These are phyloP conservation scores for Venturia effusa DNA, from an alignment of 2,329 filamentous ascomycete genomes.

Conservation along the genomic window DNA sequence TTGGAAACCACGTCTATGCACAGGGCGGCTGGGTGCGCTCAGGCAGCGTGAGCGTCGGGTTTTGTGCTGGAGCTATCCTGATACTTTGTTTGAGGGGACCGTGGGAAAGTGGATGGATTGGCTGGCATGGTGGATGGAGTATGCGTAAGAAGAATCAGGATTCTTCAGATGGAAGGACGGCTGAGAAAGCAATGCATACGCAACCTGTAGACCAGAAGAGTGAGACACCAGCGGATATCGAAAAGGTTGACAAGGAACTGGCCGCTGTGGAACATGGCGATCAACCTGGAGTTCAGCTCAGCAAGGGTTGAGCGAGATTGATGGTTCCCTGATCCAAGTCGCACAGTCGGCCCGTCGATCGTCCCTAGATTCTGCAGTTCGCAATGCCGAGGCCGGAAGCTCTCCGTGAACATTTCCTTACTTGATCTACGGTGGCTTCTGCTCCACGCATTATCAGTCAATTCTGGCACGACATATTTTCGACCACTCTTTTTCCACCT, in stretches of 20 bases:
- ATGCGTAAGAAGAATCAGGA: slow-evolving; percentile 32
- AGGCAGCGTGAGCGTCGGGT: slow-evolving; percentile 46
- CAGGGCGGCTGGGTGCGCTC: slow-evolving; percentile 45
- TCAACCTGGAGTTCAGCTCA: background rate
- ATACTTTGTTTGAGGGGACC: slow-evolving; percentile 41
- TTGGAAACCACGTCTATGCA: slow-evolving; percentile 45
- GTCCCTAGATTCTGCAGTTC: background rate
- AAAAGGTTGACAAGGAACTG: slow-evolving; percentile 11
- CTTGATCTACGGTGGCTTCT: background rate
- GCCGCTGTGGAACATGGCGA: slow-evolving; percentile 7
- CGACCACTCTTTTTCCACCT: background rate
- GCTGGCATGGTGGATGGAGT: slow-evolving; percentile 48
- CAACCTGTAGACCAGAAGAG: background rate
- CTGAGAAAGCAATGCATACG: slow-evolving; percentile 12
- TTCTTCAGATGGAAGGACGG: slow-evolving; percentile 30
- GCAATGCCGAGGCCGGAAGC: background rate
- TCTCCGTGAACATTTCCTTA: background rate
- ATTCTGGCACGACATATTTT: background rate
- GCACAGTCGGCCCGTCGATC: background rate
- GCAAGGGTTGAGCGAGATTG: background rate
- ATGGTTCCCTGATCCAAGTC: background rate
- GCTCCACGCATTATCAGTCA: background rate
- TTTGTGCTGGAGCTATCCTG: slow-evolving; percentile 38
- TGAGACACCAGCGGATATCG: background rate
- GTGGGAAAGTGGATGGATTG: slow-evolving; percentile 47